These are phyloP conservation scores for Lotmaria passim DNA, from an alignment of 208 protist genomes.

Conservation along the genomic window DNA sequence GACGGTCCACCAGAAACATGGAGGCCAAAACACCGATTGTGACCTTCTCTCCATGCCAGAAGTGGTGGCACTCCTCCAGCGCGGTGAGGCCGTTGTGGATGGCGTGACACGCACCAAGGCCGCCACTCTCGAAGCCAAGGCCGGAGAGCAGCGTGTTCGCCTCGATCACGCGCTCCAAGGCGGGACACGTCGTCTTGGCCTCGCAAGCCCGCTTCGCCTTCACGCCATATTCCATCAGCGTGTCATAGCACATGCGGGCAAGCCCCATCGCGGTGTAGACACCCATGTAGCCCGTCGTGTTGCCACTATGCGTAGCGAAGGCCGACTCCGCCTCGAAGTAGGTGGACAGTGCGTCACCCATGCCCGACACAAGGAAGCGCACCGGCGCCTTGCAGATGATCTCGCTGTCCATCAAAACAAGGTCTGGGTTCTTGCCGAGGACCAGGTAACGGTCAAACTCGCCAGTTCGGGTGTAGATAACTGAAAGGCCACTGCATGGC, in stretches of 20 bases:
- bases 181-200: conserved; percentile 31
- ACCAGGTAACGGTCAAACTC: conserved; percentile 39
- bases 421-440: conserved; percentile 35
- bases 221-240: conserved; percentile 36
- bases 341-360: conserved; percentile 44
- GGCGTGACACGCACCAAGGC: conserved; percentile 34
- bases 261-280: conserved; percentile 35
- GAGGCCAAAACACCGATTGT: conserved; percentile 26
- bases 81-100: conserved; percentile 44
- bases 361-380: conserved; percentile 39
- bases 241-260: conserved; percentile 40
- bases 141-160: conserved; percentile 42
- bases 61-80: conserved; percentile 26
- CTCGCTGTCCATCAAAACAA: conserved; percentile 41
- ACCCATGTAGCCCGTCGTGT: conserved; percentile 37
- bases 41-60: conserved; percentile 43
- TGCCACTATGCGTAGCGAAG: conserved; percentile 26
- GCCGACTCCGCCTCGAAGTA: conserved; percentile 38
- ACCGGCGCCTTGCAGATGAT: conserved; percentile 34
- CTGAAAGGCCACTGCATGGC: conserved; percentile 36
- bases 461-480: conserved; percentile 31
- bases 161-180: conserved; percentile 43
- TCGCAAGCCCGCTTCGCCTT: conserved; percentile 36
- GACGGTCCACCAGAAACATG: conserved; percentile 30
- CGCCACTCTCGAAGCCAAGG: conserved; percentile 34